phyloP scores from a whole-genome alignment of 768 basidiomycete genomes.

The Calvatia gigantea region DNA sequence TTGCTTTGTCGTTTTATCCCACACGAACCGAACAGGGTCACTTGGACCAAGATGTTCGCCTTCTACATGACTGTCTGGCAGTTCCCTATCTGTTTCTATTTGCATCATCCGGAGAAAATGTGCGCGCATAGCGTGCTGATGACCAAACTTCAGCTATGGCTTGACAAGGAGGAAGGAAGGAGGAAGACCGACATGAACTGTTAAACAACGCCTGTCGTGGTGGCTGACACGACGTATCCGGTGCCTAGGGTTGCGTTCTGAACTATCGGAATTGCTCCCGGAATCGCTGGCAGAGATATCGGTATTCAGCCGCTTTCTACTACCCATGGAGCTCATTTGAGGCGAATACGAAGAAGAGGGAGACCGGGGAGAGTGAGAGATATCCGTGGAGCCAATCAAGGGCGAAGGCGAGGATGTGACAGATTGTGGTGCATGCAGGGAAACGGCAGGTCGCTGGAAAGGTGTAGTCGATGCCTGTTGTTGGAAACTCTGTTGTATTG shows the following conservation, averaged over 20 bases:
- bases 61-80: constrained; percentile 63
- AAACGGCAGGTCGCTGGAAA: background rate
- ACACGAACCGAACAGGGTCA: constrained; percentile 72
- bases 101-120: constrained; percentile 63
- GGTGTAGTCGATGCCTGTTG: background rate
- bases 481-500: constrained; percentile 9
- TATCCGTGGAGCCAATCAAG: constrained; percentile 10
- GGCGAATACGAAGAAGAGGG: constrained; percentile 13
- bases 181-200: constrained; percentile 52
- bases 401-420: constrained; percentile 31
- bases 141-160: constrained; percentile 1
- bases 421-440: constrained; percentile 20
- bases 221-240: constrained; percentile 42
- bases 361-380: constrained; percentile 3
- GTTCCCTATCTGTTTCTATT: constrained; percentile 47
- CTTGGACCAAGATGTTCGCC: constrained; percentile 38
- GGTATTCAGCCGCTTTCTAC: constrained; percentile 6
- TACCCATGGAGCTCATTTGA: constrained; percentile 11
- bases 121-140: constrained; percentile 65
- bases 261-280: constrained; percentile 3
- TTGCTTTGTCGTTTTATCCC: constrained; percentile 75
- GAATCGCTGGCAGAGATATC: constrained; percentile 6
- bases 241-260: constrained; percentile 3
- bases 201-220: constrained; percentile 63
- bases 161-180: background rate